These are phyloP conservation scores for Silene vulgaris DNA, from an alignment of 179 eudicot species.

Conservation along the genomic window DNA sequence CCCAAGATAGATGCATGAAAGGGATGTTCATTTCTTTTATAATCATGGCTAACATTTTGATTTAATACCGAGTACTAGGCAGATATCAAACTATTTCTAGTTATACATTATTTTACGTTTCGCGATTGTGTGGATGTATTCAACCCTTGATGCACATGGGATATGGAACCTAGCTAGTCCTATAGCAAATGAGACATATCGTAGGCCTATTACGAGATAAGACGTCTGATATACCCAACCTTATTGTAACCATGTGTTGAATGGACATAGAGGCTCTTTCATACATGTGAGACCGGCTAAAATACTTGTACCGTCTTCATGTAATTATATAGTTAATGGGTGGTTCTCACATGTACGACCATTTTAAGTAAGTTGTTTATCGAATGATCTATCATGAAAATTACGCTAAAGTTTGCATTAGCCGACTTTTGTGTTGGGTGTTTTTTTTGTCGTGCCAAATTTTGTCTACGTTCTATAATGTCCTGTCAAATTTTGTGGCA, in stretches of 20 bases:
- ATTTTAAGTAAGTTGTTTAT: too few species aligned
- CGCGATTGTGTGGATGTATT: neutral
- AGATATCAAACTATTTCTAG: neutral
- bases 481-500: neutral
- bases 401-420: too few species aligned
- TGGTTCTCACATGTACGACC: neutral
- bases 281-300: too few species aligned
- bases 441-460: neutral
- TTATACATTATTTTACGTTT: neutral
- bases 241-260: too few species aligned
- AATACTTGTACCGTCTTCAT: too few species aligned
- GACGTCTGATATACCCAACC: too few species aligned
- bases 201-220: too few species aligned
- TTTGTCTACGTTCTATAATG: neutral
- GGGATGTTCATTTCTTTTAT: slow-evolving; percentile 20
- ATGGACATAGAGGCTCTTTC: too few species aligned
- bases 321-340: too few species aligned
- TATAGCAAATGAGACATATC: neutral
- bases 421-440: neutral
- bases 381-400: too few species aligned
- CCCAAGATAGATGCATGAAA: slow-evolving; percentile 20
- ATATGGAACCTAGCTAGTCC: neutral
- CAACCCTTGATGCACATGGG: neutral
- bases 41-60: neutral
- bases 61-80: neutral